These are phyloP conservation scores for Trichophyton benhamiae DNA, from an alignment of 2,329 filamentous ascomycete genomes.

Conservation along the genomic window DNA sequence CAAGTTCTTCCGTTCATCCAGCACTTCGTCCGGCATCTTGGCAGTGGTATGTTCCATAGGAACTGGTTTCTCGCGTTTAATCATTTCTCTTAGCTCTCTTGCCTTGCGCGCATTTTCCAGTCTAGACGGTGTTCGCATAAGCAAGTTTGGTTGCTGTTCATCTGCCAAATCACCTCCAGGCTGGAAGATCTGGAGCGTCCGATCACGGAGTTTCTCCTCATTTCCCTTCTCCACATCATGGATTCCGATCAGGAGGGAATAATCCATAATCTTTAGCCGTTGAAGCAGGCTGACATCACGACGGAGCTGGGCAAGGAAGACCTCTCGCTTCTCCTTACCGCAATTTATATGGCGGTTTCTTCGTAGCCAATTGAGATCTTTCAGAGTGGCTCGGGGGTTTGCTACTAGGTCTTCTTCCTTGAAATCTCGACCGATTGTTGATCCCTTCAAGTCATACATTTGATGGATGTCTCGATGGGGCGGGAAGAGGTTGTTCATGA, in stretches of 20 bases:
- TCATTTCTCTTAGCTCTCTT: slow-evolving; percentile 77
- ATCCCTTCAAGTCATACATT: slow-evolving; percentile 94
- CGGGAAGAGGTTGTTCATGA: slow-evolving; percentile 99
- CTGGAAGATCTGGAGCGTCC: slow-evolving; percentile 88
- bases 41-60: slow-evolving; percentile 72
- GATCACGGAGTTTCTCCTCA: slow-evolving; percentile 80
- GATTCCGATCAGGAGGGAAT: slow-evolving; percentile 86
- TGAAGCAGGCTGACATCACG: slow-evolving; percentile 79
- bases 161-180: slow-evolving; percentile 62
- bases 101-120: slow-evolving; percentile 85
- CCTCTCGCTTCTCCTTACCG: slow-evolving; percentile 72
- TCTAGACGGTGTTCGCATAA: slow-evolving; percentile 85
- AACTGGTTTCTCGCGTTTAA: slow-evolving; percentile 85
- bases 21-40: slow-evolving; percentile 82
- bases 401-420: slow-evolving; percentile 73
- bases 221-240: slow-evolving; percentile 86
- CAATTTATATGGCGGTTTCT: slow-evolving; percentile 76
- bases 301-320: slow-evolving; percentile 81
- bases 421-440: slow-evolving; percentile 85
- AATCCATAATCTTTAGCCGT: slow-evolving; percentile 93
- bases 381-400: slow-evolving; percentile 85
- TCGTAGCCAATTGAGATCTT: slow-evolving; percentile 93
- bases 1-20: slow-evolving; percentile 61
- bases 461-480: slow-evolving; percentile 94
- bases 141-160: slow-evolving; percentile 49